Evolutionary conservation across 2,329 filamentous ascomycete species (phyloP).

Genomic region (Epichloe uncinata): DNA sequence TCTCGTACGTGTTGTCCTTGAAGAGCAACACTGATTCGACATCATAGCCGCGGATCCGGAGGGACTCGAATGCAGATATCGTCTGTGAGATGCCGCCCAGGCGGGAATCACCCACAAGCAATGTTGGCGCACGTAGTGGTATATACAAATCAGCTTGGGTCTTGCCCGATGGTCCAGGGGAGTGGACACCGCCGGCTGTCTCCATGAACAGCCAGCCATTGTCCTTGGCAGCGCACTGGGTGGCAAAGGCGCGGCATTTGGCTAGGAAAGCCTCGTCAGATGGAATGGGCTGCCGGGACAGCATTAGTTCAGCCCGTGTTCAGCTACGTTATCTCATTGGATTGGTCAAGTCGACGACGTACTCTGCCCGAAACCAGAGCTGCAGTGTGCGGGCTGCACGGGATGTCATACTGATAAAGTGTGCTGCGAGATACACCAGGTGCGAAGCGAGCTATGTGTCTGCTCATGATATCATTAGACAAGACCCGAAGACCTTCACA

Average conservation of each 20-base stretch:
- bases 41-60: conserved; percentile 67
- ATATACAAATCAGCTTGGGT: conserved; percentile 69
- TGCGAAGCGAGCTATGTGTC: conserved; percentile 50
- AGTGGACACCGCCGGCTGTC: conserved; percentile 72
- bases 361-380: conserved; percentile 36
- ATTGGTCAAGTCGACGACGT: conserved; percentile 5
- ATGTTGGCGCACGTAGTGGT: conserved; percentile 56
- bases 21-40: conserved; percentile 60
- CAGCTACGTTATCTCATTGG: not conserved
- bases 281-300: conserved; percentile 27
- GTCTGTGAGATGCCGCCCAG: conserved; percentile 72
- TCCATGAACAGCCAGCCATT: conserved; percentile 58
- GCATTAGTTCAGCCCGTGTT: not conserved
- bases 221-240: conserved; percentile 25
- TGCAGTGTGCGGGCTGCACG: conserved; percentile 68
- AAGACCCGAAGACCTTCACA: not conserved
- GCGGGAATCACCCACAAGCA: conserved; percentile 62
- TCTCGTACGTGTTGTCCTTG: conserved; percentile 49
- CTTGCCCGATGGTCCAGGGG: conserved; percentile 57
- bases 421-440: conserved; percentile 36
- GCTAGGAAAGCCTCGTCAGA: conserved; percentile 38
- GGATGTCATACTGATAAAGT: conserved; percentile 58
- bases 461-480: conserved; percentile 15
- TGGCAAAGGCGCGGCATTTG: conserved; percentile 24
- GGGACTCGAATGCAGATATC: conserved; percentile 67